These are phyloP conservation scores for Termitomyces sp. DNA, from an alignment of 768 basidiomycete genomes.

Conservation along the genomic window DNA sequence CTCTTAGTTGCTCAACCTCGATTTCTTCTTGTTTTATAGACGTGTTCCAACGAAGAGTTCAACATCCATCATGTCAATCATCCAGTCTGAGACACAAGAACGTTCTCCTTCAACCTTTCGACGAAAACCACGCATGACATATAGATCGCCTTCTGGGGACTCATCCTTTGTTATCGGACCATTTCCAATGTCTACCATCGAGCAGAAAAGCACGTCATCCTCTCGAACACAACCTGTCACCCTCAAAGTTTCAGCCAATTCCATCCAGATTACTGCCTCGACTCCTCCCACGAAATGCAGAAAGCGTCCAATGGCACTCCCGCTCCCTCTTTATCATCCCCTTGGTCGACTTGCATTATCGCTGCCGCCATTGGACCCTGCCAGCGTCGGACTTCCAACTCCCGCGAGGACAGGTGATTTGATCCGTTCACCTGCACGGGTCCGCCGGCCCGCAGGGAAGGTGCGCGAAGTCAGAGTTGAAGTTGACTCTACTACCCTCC, in stretches of 20 bases:
- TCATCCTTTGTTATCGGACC: constrained; percentile 15
- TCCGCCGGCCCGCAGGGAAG: constrained; percentile 43
- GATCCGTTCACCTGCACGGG: constrained; percentile 30
- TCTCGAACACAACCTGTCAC: constrained; percentile 6
- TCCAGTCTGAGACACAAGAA: constrained; percentile 4
- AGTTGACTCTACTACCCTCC: constrained; percentile 22
- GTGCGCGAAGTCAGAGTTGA: constrained; percentile 44
- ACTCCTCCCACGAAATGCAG: constrained; percentile 9
- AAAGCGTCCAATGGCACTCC: constrained; percentile 26
- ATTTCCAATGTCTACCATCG: constrained; percentile 3
- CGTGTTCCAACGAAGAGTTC: background rate
- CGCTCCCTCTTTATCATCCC: constrained; percentile 66
- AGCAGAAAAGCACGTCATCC: constrained; percentile 8
- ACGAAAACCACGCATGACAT: constrained; percentile 53
- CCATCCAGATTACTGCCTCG: background rate
- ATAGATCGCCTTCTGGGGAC: constrained; percentile 47
- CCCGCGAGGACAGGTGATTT: constrained; percentile 40
- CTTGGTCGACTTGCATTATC: constrained; percentile 58
- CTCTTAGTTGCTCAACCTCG: background rate
- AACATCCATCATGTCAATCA: background rate
- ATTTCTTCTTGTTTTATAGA: background rate
- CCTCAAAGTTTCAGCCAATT: constrained; percentile 3
- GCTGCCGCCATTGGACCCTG: constrained; percentile 58
- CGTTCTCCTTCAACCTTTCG: constrained; percentile 27
- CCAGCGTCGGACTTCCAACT: constrained; percentile 48